phyloP scores from a whole-genome alignment of 176 grass and related monocot genomes.

The Eragrostis curvula region DNA sequence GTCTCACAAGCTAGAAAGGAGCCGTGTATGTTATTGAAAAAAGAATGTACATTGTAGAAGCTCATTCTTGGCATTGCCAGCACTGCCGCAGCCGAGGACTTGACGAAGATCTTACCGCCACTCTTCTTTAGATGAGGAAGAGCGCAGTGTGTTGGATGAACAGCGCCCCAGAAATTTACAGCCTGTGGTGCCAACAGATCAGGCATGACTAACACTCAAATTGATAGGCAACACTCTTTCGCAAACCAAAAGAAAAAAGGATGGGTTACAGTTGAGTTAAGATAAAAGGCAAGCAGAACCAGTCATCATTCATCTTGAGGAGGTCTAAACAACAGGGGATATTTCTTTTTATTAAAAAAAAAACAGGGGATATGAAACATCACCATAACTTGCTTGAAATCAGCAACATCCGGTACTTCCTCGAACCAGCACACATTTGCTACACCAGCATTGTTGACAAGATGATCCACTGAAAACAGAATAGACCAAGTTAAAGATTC shows the following conservation, averaged over 20 bases:
- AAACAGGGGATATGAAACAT: not conserved
- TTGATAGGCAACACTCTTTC: no score
- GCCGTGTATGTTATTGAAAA: not conserved
- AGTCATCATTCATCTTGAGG: no score
- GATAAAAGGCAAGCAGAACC: no score
- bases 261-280: no score
- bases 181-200: slow-evolving; percentile 26
- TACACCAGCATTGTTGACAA: slow-evolving; percentile 69
- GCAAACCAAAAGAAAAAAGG: no score
- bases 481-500: not conserved
- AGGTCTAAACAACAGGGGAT: not conserved
- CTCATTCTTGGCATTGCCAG: slow-evolving; percentile 73
- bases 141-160: slow-evolving; percentile 57
- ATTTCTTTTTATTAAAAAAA: no score
- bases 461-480: slow-evolving; percentile 56
- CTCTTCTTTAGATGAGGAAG: slow-evolving; percentile 70
- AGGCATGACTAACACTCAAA: not conserved
- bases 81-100: slow-evolving; percentile 44
- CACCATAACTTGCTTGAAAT: slow-evolving; percentile 62
- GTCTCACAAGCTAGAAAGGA: not conserved
- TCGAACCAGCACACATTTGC: slow-evolving; percentile 55
- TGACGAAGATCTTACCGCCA: slow-evolving; percentile 63
- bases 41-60: slow-evolving; percentile 70
- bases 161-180: slow-evolving; percentile 74
- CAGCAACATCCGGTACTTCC: slow-evolving; percentile 48